Conservation (phyloP, 139 green algal species). For the Chlamydomonas schloesseri region DNA sequence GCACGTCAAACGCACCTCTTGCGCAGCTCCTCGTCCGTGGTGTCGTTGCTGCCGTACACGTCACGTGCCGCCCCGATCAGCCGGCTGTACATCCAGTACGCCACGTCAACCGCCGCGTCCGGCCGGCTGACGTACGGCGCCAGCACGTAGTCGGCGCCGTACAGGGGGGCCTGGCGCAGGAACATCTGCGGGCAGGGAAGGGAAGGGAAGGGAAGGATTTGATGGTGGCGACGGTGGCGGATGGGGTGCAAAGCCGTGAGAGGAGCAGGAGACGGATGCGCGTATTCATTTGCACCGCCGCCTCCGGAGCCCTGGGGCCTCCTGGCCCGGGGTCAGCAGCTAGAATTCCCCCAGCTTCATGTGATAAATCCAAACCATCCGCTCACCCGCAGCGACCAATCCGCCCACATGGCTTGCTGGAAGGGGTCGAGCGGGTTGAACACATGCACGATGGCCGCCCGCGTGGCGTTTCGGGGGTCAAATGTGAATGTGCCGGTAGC, state of each 20-base stretch:
- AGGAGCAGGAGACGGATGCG: background rate
- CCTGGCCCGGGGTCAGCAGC: no score
- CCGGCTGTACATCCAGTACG: constrained; percentile 17
- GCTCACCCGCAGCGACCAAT: constrained; percentile 12
- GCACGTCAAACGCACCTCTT: background rate
- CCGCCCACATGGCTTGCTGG: constrained; percentile 25
- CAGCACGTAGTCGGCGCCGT: constrained; percentile 19
- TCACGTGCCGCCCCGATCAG: constrained; percentile 9
- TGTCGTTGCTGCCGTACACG: constrained; percentile 37
- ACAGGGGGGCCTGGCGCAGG: constrained; percentile 9
- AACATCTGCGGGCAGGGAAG: background rate
- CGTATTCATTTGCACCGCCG: no score
- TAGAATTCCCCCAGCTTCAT: no score
- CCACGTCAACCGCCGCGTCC: background rate
- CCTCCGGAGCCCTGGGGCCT: no score
- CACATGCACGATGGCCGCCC: background rate
- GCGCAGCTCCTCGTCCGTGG: constrained; percentile 24
- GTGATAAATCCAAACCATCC: no score
- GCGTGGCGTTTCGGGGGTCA: background rate
- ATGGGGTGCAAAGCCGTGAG: background rate
- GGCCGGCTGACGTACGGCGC: background rate
- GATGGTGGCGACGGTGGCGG: background rate
- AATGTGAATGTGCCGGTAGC: background rate
- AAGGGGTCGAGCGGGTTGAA: constrained; percentile 24
- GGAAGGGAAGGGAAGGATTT: background rate